Conservation (phyloP, 2,329 filamentous ascomycete genomes). For the Trichoderma asperellum region DNA sequence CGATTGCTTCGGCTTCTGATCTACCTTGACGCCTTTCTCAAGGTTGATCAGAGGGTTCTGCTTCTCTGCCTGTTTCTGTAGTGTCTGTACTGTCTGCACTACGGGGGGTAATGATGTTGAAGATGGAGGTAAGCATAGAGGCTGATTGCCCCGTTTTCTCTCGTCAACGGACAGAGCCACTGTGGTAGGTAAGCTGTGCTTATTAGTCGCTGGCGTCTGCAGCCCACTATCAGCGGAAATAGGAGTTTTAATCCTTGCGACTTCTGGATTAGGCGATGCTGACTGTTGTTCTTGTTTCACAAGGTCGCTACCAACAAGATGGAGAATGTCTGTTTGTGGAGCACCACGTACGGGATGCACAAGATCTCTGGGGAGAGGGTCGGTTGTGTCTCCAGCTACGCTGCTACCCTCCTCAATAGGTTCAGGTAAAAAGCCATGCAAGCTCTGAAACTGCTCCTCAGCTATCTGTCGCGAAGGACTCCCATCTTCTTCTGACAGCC, state of each 20-base stretch:
- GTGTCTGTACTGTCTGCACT: background rate
- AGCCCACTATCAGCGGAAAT: background rate
- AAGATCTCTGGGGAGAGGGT: background rate
- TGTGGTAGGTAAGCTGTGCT: background rate
- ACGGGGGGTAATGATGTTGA: background rate
- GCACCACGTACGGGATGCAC: background rate
- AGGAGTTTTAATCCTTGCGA: background rate
- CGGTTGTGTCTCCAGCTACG: background rate
- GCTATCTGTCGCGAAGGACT: constrained; percentile 39
- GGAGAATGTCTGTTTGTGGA: background rate
- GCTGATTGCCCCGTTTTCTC: background rate
- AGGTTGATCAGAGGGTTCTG: background rate
- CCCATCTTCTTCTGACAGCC: constrained; percentile 38
- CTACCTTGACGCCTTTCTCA: background rate
- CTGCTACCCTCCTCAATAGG: constrained; percentile 9
- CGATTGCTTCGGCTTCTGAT: constrained; percentile 1
- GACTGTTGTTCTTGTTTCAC: background rate
- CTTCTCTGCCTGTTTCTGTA: background rate
- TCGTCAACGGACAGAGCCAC: background rate
- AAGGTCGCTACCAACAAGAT: background rate
- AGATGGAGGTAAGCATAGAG: background rate
- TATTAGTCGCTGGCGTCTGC: background rate
- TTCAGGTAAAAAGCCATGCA: constrained; percentile 21
- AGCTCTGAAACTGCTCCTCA: constrained; percentile 32
- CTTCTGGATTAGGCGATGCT: background rate